A percentile compares a stretch with the other conserved stretches of the same genome.
Evolutionary conservation across 148 eudicot genomes (phyloP).

Genomic region (Arctostaphylos glauca): DNA sequence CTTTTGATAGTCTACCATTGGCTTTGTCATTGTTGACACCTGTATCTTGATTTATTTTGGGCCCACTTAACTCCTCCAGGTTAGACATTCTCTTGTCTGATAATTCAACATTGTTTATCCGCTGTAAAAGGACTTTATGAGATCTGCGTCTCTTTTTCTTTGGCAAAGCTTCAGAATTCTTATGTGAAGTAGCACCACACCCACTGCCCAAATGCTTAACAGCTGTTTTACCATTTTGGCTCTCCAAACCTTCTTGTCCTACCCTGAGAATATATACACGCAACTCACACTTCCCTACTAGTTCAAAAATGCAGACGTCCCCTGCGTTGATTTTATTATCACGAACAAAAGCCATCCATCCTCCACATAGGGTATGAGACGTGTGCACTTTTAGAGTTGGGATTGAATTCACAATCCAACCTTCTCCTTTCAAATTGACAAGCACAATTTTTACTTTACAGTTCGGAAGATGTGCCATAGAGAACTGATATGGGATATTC

Average conservation of each 20-base stretch:
- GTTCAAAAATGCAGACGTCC: slow-evolving; percentile 83
- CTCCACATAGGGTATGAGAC: slow-evolving; percentile 71
- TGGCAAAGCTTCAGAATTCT: slow-evolving; percentile 25
- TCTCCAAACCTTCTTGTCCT: slow-evolving; percentile 25
- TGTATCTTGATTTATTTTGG: slow-evolving; percentile 9
- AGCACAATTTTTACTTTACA: slow-evolving; percentile 62
- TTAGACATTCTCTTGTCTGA: slow-evolving; percentile 13
- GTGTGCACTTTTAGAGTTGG: slow-evolving; percentile 51
- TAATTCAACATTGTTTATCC: slow-evolving; percentile 15
- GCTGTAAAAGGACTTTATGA: slow-evolving; percentile 16
- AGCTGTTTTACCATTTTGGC: slow-evolving; percentile 24
- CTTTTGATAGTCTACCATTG: slow-evolving; percentile 18
- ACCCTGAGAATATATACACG: slow-evolving; percentile 65
- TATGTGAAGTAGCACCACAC: slow-evolving; percentile 21
- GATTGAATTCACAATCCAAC: slow-evolving; percentile 63
- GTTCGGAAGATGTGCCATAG: slow-evolving; percentile 60
- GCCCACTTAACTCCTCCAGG: not conserved
- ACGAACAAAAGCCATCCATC: slow-evolving; percentile 81
- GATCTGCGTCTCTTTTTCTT: slow-evolving; percentile 33
- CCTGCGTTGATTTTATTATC: slow-evolving; percentile 58
- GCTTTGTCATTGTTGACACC: slow-evolving; percentile 12
- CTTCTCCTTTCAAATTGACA: slow-evolving; percentile 56
- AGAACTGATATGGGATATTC: slow-evolving; percentile 72
- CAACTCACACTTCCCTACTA: slow-evolving; percentile 57
- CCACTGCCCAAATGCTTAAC: slow-evolving; percentile 26